phyloP scores from a whole-genome alignment of 2,329 filamentous ascomycete species.

The Parascedosporium putredinis region DNA sequence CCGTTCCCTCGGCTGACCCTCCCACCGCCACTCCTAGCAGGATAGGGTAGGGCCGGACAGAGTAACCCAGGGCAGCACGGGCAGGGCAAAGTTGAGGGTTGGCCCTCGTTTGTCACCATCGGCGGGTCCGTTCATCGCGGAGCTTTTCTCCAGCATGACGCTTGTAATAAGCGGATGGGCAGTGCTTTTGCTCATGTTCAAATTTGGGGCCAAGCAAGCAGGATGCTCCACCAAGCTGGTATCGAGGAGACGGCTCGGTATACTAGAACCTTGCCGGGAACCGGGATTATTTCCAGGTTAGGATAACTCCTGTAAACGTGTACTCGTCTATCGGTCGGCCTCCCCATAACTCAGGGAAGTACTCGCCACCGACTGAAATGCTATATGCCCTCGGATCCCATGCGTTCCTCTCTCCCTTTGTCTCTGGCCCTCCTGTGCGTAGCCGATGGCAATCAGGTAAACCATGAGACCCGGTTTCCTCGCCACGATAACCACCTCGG shows the following conservation, averaged over 20 bases:
- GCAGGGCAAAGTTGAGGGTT: background rate
- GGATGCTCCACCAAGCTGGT: constrained; percentile 1
- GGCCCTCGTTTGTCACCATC: background rate
- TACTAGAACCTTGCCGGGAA: constrained; percentile 1
- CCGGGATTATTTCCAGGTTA: background rate
- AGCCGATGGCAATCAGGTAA: background rate
- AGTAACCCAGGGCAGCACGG: too few species aligned
- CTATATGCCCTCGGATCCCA: background rate
- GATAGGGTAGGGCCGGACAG: too few species aligned
- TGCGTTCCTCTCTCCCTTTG: background rate
- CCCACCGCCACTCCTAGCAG: background rate
- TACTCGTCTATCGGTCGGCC: background rate
- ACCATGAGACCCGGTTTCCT: constrained; percentile 7
- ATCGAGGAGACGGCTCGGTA: constrained; percentile 2
- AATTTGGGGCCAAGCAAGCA: background rate
- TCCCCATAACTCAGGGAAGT: background rate
- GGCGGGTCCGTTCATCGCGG: background rate
- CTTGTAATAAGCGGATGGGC: too few species aligned
- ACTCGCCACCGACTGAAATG: background rate
- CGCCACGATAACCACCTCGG: background rate
- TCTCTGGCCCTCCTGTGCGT: background rate
- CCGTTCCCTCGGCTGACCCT: background rate
- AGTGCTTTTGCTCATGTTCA: background rate
- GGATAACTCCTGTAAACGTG: background rate
- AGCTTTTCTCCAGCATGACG: background rate